Base-by-base conservation (phyloP, 75 land plant genomes). In the Selaginella moellendorffii region DNA sequence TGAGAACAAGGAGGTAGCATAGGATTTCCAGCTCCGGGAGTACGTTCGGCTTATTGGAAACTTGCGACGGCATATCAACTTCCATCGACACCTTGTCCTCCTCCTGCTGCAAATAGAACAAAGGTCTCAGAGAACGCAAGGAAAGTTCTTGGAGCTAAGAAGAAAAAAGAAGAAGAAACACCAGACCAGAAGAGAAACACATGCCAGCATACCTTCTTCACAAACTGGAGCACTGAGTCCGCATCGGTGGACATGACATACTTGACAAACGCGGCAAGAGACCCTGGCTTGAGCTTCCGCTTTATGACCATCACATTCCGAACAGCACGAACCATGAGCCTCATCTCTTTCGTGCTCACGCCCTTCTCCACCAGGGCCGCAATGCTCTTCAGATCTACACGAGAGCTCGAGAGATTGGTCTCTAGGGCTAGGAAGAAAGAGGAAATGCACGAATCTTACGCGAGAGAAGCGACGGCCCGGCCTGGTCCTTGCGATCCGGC, bases 41-140 rank as follows among this genome's bases (percentile, higher is more conserved):
- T 14, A 71, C 31, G 17, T 72, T 26, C 30, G 82, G 85, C 66
- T 85, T 92, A 61, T 79, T 86, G 66, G 62, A 19, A 17, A 78
- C 67, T 63, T 80, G 66, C 20, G 84, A 18, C 22, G 79, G 82
- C 22, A 73, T 77, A 64, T 95, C 99, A 56, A 95, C 84, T 51
- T 95, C 99, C 99, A 95, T 95, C 18, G 79, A 85, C 65, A 81
- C 74, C 17, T 82, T 83, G 64, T 75, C 86, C 56, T 86, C 86
- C 83, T 85, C 46, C 21, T 29, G 64, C 1, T 25, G 9, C 10
- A 62, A 67, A 19, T 46, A 36, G 42, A 24, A 14, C 58, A n/a
- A n/a, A n/a, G n/a, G n/a, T n/a, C n/a, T n/a, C n/a, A n/a, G n/a
- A n/a, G n/a, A n/a, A n/a, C n/a, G n/a, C n/a, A n/a, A n/a, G n/a